phyloP scores from a whole-genome alignment of 179 eudicot genomes.

The Dionaea muscipula region DNA sequence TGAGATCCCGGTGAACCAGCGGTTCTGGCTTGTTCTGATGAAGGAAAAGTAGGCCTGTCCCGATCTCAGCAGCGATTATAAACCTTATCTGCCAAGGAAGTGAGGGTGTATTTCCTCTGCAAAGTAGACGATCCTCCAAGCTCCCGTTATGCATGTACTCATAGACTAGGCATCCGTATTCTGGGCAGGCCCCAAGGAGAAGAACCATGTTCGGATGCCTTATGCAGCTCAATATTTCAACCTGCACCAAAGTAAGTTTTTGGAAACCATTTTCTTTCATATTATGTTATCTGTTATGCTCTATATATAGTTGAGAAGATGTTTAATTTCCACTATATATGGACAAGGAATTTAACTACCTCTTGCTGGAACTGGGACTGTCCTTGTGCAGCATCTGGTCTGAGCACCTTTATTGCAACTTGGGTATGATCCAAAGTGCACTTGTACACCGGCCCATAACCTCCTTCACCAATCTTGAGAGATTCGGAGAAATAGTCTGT shows the following conservation, averaged over 20 bases:
- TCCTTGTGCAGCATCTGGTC: constrained; percentile 42
- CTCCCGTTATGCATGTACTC: constrained; percentile 39
- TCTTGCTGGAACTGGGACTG: constrained; percentile 37
- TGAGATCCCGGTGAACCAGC: constrained; percentile 31
- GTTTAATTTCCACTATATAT: background rate
- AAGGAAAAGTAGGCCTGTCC: constrained; percentile 27
- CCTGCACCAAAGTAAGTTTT: constrained; percentile 16
- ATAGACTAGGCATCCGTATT: constrained; percentile 33
- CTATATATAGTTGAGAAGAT: background rate
- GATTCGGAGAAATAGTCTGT: constrained; percentile 25
- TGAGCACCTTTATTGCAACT: constrained; percentile 36
- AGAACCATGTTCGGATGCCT: constrained; percentile 42
- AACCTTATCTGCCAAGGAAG: constrained; percentile 33
- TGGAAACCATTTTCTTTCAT: background rate
- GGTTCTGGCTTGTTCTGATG: constrained; percentile 38
- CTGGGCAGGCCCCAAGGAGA: constrained; percentile 39
- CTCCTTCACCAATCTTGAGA: constrained; percentile 41
- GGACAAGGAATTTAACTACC: constrained; percentile 12
- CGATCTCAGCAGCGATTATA: constrained; percentile 33
- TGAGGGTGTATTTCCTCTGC: constrained; percentile 19
- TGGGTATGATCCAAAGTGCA: constrained; percentile 30
- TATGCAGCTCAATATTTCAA: constrained; percentile 33
- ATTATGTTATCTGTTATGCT: background rate
- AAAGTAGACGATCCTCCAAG: constrained; percentile 26
- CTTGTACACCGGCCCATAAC: constrained; percentile 39